Percentiles rank a stretch among this genome's conserved stretches.
phyloP scores from a whole-genome alignment of 768 basidiomycete genomes.

The Xerocomellus chrysenteron region DNA sequence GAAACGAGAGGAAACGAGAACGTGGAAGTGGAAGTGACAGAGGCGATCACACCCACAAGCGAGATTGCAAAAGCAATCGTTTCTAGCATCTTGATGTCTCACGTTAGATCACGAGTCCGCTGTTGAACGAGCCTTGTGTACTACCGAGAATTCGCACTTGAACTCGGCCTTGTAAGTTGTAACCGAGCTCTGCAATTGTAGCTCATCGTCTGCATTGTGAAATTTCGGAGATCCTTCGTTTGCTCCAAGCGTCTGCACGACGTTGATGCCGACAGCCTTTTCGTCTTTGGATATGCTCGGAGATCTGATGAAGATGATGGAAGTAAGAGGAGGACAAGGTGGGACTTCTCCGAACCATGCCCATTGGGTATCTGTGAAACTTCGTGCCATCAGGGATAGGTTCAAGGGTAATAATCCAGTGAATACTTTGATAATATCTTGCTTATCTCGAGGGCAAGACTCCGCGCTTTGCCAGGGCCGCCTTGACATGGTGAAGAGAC shows the following conservation, averaged over 20 bases:
- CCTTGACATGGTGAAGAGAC: background rate
- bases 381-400: constrained; percentile 17
- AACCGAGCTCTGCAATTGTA: constrained; percentile 63
- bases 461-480: too few relatives aligned
- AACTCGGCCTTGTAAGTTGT: constrained; percentile 57
- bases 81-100: constrained; percentile 43
- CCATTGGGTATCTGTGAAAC: too few relatives aligned
- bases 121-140: constrained; percentile 27
- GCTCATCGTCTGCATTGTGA: constrained; percentile 50
- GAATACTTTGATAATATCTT: background rate
- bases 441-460: constrained; percentile 12
- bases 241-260: constrained; percentile 10
- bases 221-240: constrained; percentile 17
- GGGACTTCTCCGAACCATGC: too few relatives aligned
- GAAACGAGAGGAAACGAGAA: constrained; percentile 61
- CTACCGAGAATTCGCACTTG: constrained; percentile 72
- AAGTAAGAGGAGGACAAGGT: background rate
- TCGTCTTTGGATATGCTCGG: constrained; percentile 21
- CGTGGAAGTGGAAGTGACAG: constrained; percentile 54
- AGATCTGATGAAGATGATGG: background rate
- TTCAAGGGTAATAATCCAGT: background rate
- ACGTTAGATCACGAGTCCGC: background rate
- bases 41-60: constrained; percentile 72
- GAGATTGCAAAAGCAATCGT: constrained; percentile 67
- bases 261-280: constrained; percentile 8